Evolutionary conservation across 352 stramenopile genomes (phyloP).

Genomic region (Phytophthora brassicae): DNA sequence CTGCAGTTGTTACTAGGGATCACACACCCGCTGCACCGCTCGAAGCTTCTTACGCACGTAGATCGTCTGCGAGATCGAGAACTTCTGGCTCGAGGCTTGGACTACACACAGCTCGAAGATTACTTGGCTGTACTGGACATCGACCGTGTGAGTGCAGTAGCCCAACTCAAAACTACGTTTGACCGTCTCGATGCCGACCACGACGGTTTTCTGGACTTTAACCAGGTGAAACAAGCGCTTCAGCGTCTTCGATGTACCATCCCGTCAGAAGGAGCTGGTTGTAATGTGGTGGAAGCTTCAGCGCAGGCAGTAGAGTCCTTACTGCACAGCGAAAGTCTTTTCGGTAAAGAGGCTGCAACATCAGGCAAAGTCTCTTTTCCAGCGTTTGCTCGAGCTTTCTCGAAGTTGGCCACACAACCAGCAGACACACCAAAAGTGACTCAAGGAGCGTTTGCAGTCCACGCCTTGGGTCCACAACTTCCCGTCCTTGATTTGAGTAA

Average conservation of each 20-base stretch:
- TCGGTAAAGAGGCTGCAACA: conserved; percentile 21
- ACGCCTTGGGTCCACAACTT: conserved; percentile 31
- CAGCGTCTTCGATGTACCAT: conserved; percentile 33
- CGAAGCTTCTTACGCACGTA: conserved; percentile 51
- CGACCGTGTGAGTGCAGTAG: conserved; percentile 65
- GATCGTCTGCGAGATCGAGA: conserved; percentile 69
- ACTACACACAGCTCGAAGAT: conserved; percentile 73
- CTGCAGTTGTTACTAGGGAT: conserved; percentile 68
- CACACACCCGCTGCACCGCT: conserved; percentile 57
- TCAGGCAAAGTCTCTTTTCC: conserved; percentile 49
- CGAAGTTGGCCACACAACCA: conserved; percentile 49
- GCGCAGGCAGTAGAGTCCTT: conserved; percentile 39
- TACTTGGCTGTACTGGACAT: conserved; percentile 72
- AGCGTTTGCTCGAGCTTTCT: conserved; percentile 60
- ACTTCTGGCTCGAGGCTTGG: conserved; percentile 54
- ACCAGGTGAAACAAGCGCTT: conserved; percentile 47
- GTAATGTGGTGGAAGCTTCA: conserved; percentile 13
- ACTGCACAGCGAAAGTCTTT: conserved; percentile 33
- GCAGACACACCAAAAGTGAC: conserved; percentile 18
- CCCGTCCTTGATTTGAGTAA: conserved; percentile 42
- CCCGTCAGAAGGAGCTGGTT: not conserved
- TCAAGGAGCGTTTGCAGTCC: conserved; percentile 27
- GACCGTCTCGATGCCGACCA: conserved; percentile 63
- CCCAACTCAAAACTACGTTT: conserved; percentile 69
- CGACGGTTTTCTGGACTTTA: conserved; percentile 61